Conservation (phyloP, 1,139 yeast species). For the Hyphopichia burtonii region DNA sequence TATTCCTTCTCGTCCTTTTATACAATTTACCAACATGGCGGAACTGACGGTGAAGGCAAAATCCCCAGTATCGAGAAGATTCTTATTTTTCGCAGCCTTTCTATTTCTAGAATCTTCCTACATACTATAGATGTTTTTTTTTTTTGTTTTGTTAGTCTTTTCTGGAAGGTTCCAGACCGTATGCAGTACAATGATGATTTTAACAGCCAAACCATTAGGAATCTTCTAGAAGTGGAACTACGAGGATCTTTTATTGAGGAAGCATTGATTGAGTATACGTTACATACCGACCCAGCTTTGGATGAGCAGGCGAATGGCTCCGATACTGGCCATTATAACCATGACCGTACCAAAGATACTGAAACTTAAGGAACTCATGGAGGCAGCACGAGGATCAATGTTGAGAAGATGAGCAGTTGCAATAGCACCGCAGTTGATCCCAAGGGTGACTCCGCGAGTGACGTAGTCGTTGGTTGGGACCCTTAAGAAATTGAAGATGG, state of each 20-base stretch:
- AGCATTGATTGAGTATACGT: too few species aligned
- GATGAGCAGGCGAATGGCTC: constrained; percentile 27
- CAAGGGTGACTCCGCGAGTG: constrained; percentile 73
- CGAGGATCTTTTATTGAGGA: background rate
- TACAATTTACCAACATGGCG: background rate
- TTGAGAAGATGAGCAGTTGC: constrained; percentile 74
- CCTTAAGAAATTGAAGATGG: constrained; percentile 42
- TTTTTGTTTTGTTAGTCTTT: too few species aligned
- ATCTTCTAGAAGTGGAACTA: background rate
- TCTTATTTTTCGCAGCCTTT: background rate
- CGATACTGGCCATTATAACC: constrained; percentile 67
- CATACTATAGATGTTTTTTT: background rate
- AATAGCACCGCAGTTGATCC: constrained; percentile 78
- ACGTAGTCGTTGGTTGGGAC: constrained; percentile 66
- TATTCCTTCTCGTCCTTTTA: background rate
- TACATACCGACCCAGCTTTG: constrained; percentile 22
- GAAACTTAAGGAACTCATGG: constrained; percentile 71
- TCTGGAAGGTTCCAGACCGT: background rate
- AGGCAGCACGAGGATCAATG: constrained; percentile 77
- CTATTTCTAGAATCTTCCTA: background rate
- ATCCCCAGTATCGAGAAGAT: background rate
- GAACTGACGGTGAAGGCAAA: background rate
- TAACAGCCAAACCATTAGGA: background rate
- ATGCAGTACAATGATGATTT: background rate
- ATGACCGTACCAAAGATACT: constrained; percentile 70